phyloP scores from a whole-genome alignment of 164 flowering plant genomes.

The Annona cherimola region DNA sequence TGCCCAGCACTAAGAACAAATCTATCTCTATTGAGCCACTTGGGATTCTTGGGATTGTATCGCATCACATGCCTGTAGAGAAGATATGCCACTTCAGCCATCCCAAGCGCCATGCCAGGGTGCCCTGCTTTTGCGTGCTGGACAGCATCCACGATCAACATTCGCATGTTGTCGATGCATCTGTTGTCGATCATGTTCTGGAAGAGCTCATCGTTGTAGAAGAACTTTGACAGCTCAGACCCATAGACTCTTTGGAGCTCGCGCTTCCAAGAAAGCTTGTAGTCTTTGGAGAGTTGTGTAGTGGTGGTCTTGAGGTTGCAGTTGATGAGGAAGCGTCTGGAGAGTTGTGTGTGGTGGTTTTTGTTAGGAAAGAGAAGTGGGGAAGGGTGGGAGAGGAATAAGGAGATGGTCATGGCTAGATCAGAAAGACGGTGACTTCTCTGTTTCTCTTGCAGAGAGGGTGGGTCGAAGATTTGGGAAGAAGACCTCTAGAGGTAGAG shows the following conservation, averaged over 20 bases:
- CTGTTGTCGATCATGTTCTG: constrained; percentile 32
- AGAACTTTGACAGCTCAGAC: background rate
- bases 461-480: background rate
- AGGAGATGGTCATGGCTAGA: background rate
- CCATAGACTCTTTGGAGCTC: background rate
- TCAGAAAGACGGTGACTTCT: background rate
- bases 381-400: background rate
- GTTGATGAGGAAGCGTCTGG: background rate
- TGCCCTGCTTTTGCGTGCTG: constrained; percentile 43
- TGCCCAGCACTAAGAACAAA: constrained; percentile 53
- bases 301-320: background rate
- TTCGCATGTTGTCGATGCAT: constrained; percentile 43
- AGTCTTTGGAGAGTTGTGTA: constrained; percentile 1
- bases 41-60: constrained; percentile 41
- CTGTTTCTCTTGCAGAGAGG: background rate
- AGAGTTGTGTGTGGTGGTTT: background rate
- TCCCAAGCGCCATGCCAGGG: constrained; percentile 50
- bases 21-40: constrained; percentile 51
- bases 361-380: background rate
- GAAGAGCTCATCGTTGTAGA: background rate
- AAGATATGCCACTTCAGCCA: constrained; percentile 40
- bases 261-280: background rate
- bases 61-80: constrained; percentile 37
- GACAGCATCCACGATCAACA: constrained; percentile 44
- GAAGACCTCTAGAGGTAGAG: background rate